Percentiles rank a stretch among this genome's conserved stretches.
Conservation (phyloP, 2,329 filamentous ascomycete genomes). For the Fusarium poae region DNA sequence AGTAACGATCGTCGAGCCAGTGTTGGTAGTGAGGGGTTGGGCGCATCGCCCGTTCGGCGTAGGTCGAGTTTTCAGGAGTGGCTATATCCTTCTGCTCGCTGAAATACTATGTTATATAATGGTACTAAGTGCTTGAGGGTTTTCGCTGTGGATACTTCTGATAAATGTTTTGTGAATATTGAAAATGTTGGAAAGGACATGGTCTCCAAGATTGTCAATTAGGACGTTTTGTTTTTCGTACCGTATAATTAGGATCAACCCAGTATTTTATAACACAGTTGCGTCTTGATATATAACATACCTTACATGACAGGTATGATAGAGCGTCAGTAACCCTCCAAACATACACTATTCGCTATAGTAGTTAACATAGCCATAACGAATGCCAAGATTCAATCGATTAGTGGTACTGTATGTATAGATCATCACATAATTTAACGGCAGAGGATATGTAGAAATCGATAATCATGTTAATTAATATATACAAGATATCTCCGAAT, state of each 20-base stretch:
- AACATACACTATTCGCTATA: not conserved
- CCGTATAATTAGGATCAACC: not conserved
- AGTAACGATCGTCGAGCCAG: constrained; percentile 35
- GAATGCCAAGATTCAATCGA: accelerated
- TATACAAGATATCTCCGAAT: constrained; percentile 12
- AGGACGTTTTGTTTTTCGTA: not conserved
- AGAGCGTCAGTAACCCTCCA: not conserved
- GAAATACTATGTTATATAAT: not conserved
- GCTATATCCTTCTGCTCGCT: constrained; percentile 41
- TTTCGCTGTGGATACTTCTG: not conserved
- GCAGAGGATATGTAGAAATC: not conserved
- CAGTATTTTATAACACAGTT: not conserved
- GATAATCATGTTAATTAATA: constrained; percentile 7
- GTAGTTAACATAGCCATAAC: not conserved
- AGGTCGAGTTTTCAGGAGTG: constrained; percentile 40
- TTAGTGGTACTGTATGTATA: accelerated
- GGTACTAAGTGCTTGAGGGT: accelerated
- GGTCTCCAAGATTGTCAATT: not conserved
- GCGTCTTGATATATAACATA: not conserved
- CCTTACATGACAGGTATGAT: accelerated
- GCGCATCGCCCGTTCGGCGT: constrained; percentile 22
- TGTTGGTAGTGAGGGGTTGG: constrained; percentile 34
- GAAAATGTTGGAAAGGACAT: not conserved
- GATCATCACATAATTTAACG: not conserved
- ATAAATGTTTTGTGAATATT: not conserved